Base-by-base conservation (phyloP, 2,329 filamentous ascomycete genomes). In the Colletotrichum destructivum region DNA sequence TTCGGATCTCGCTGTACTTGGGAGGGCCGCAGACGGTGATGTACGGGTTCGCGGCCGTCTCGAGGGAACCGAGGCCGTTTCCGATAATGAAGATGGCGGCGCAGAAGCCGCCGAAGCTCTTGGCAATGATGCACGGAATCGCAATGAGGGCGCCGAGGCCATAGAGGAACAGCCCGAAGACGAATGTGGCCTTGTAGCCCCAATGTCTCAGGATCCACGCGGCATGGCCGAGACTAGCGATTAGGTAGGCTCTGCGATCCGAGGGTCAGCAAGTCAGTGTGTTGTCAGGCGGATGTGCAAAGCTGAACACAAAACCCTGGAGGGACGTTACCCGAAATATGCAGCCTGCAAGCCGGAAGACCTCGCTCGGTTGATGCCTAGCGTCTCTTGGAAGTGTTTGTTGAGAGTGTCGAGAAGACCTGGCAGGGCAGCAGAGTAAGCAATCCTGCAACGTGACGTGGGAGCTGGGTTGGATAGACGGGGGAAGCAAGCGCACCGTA, bases 11-110 rank as follows among this genome's bases (percentile, higher is more conserved):
- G 1, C 84, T 83, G 76, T 88, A 88, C 68, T 84, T 82, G 3
- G 87, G 87, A 31, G 87, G 87, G 38, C 88, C 87, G 75, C 86
- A 88, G 44, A 88, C 81, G 46, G 71, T 73, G 63, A 70, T 70
- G 81, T 92, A 94, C 0, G 93, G 92, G 80, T 95, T 94, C 7
- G 93, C 93, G 1, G 92, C 91, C 0, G 93, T 94, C 82, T 95
- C 93, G 21, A 95, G 88, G 0, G 92, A 92, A 1, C 90, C 90
- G 0, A 95, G 85, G 6, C 92, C 93, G 68, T 90, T 91, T 40
- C 92, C 93, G 70, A 94, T 92, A 73, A 95, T 88, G 80, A 95
- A 94, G 75, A 93, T 90, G 75, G 85, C 88, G 46, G 88, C 89
- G 76, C 92, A 94, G 82, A 95, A 95, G 11, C 93, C 93, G 35